These are phyloP conservation scores for Bryopsis sp. DNA, from an alignment of 139 green algal genomes.

Conservation along the genomic window DNA sequence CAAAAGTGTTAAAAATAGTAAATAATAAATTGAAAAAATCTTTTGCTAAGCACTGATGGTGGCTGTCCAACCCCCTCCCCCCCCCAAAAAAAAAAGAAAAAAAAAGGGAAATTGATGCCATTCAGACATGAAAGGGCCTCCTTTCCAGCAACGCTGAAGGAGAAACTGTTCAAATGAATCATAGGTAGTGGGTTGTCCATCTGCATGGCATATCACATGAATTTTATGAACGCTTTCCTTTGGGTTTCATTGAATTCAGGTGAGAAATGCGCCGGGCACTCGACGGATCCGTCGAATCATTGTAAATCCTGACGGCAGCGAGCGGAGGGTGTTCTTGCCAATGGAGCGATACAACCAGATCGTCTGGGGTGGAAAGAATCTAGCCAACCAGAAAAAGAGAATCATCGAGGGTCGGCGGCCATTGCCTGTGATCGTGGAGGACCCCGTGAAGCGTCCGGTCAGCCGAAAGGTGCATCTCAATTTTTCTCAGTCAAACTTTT, in stretches of 20 bases:
- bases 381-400: not conserved
- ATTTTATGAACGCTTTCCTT: no score
- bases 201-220: no score
- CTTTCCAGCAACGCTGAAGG: not conserved
- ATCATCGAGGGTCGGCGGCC: constrained; percentile 4
- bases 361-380: not conserved
- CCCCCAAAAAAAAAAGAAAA: no score
- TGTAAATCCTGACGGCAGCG: not conserved
- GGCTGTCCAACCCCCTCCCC: no score
- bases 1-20: no score
- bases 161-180: not conserved
- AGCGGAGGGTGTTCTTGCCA: not conserved
- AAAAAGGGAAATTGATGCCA: no score
- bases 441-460: not conserved
- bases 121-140: no score
- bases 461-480: not conserved
- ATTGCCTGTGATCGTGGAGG: not conserved
- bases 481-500: not conserved
- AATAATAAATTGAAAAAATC: no score
- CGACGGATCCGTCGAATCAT: constrained; percentile 1
- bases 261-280: no score
- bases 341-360: constrained; percentile 4
- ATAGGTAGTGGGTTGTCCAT: not conserved
- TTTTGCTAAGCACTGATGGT: no score
- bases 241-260: no score